phyloP scores from a whole-genome alignment of 148 eudicot species.

The Persicaria maculosa region DNA sequence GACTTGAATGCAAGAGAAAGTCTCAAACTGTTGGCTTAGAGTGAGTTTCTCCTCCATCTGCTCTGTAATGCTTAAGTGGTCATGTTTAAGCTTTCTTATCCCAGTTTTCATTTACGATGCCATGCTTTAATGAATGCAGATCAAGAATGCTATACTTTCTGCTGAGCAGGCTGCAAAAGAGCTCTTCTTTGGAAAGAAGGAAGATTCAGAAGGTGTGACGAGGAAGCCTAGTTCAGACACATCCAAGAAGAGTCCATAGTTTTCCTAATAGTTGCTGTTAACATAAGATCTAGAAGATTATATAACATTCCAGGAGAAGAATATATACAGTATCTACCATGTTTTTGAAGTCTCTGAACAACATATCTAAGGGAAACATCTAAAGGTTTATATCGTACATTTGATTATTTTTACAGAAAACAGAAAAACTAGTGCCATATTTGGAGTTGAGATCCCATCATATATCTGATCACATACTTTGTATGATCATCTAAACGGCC shows the following conservation, averaged over 20 bases:
- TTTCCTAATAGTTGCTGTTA: background rate
- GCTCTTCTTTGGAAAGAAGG: conserved; percentile 45
- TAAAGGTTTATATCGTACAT: no score
- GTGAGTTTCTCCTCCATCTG: no score
- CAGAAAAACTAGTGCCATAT: background rate
- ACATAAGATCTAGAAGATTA: no score
- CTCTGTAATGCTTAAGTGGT: no score
- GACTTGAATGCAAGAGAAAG: background rate
- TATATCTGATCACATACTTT: background rate
- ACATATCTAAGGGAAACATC: no score
- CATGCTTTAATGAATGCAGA: conserved; percentile 24
- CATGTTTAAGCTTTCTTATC: no score
- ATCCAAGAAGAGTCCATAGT: conserved; percentile 34
- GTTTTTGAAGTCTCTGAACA: no score
- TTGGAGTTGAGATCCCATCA: background rate
- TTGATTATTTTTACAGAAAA: background rate
- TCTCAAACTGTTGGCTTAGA: background rate
- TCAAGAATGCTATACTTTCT: conserved; percentile 51
- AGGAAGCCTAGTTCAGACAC: conserved; percentile 22
- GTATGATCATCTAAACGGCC: background rate
- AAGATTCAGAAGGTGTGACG: conserved; percentile 19
- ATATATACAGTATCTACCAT: no score
- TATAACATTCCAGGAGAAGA: no score
- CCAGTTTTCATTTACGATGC: background rate
- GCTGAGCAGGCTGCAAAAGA: conserved; percentile 59